Evolutionary conservation across 2,329 filamentous ascomycete genomes (phyloP).

Genomic region (Cercospora brassicicola): DNA sequence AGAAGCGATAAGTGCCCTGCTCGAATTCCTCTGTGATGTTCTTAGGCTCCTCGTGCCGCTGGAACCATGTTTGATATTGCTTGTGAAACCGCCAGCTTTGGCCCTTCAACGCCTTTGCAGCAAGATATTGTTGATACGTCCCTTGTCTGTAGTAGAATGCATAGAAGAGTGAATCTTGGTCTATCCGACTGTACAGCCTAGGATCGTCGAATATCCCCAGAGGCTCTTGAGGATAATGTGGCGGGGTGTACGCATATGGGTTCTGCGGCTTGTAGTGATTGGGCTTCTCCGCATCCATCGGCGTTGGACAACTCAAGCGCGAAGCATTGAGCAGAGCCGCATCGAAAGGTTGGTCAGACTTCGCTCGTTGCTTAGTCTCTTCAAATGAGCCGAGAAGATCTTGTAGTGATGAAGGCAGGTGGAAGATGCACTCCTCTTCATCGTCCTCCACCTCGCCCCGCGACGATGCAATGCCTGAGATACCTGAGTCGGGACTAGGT

Average conservation of each 20-base stretch:
- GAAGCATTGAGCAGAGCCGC: slow-evolving; percentile 74
- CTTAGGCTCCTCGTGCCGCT: slow-evolving; percentile 96
- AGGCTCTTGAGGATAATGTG: slow-evolving; percentile 91
- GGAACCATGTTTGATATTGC: slow-evolving; percentile 99
- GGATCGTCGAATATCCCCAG: slow-evolving; percentile 89
- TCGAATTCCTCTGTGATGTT: slow-evolving; percentile 98
- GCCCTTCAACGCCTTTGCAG: slow-evolving; percentile 93
- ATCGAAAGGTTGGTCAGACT: slow-evolving; percentile 62
- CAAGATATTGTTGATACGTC: slow-evolving; percentile 90
- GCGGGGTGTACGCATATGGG: slow-evolving; percentile 69
- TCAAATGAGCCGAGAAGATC: slow-evolving; percentile 92
- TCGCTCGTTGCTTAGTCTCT: slow-evolving; percentile 69
- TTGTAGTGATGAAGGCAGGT: slow-evolving; percentile 82
- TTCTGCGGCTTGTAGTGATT: slow-evolving; percentile 81
- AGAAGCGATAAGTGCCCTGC: slow-evolving; percentile 98
- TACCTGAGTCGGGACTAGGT: slow-evolving; percentile 39
- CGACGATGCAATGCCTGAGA: slow-evolving; percentile 43
- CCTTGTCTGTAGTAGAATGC: slow-evolving; percentile 99
- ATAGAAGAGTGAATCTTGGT: slow-evolving; percentile 96
- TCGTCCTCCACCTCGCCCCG: slow-evolving; percentile 55
- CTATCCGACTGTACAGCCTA: slow-evolving; percentile 80
- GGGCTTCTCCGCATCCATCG: slow-evolving; percentile 76
- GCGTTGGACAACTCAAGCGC: slow-evolving; percentile 70
- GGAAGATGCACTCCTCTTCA: slow-evolving; percentile 76
- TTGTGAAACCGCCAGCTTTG: slow-evolving; percentile 99